phyloP scores from a whole-genome alignment of 2,329 filamentous ascomycete genomes.

The Trichoderma sp. region DNA sequence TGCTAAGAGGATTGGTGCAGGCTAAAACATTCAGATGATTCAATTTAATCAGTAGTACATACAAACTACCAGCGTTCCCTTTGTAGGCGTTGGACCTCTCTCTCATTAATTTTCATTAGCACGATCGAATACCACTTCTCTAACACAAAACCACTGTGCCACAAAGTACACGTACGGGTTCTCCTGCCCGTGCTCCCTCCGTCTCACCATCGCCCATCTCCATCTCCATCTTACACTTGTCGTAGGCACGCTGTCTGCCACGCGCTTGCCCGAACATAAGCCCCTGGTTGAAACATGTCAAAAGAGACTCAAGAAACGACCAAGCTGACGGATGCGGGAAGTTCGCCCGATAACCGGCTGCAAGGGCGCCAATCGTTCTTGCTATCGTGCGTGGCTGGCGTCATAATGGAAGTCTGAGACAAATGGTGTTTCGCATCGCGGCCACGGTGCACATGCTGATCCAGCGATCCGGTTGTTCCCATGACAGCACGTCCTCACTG shows the following conservation, averaged over 20 bases:
- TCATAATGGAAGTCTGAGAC: constrained; percentile 17
- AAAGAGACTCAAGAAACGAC: neutral
- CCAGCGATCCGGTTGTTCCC: constrained; percentile 5
- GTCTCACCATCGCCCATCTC: neutral
- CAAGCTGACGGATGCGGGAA: constrained; percentile 8
- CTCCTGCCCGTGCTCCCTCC: neutral
- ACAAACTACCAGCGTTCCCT: too few species aligned
- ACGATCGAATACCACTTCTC: neutral
- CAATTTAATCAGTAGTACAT: too few species aligned
- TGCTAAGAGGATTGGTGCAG: too few species aligned
- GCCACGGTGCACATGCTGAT: neutral
- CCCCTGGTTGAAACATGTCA: constrained; percentile 16
- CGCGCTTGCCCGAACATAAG: neutral
- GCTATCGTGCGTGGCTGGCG: neutral
- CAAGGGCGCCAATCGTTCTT: constrained; percentile 4
- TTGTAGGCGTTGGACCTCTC: too few species aligned
- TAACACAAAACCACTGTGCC: rapidly evolving
- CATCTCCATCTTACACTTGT: neutral
- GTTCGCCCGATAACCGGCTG: neutral
- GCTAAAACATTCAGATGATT: too few species aligned
- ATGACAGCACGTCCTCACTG: neutral
- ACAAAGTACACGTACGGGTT: neutral
- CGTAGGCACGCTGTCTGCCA: neutral
- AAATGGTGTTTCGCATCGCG: constrained; percentile 12
- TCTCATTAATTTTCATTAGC: neutral